A percentile compares a stretch with the other conserved stretches of the same genome.
Evolutionary conservation across 2,329 filamentous ascomycete genomes (phyloP).

Genomic region (Mycocentrospora acerina): DNA sequence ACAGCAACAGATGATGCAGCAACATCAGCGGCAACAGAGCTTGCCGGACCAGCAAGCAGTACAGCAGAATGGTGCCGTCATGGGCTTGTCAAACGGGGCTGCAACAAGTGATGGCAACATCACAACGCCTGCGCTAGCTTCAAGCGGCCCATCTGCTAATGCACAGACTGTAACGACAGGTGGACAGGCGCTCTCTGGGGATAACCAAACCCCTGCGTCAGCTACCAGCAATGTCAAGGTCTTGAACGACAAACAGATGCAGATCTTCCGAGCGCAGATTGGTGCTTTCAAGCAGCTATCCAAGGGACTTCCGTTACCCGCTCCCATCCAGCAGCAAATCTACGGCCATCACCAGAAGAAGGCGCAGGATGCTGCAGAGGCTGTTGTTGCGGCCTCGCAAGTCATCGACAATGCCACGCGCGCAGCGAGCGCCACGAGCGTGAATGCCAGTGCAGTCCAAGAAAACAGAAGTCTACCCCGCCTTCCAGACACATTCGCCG

Average conservation of each 20-base stretch:
- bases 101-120: slow-evolving; percentile 24
- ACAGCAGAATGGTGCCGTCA: slow-evolving; percentile 52
- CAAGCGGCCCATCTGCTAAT: slow-evolving; percentile 24
- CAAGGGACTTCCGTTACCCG: slow-evolving; percentile 81
- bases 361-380: slow-evolving; percentile 41
- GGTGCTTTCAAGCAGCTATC: slow-evolving; percentile 86
- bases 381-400: slow-evolving; percentile 49
- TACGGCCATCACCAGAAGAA: slow-evolving; percentile 72
- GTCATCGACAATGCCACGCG: slow-evolving; percentile 54
- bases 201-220: slow-evolving; percentile 40
- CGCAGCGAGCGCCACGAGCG: slow-evolving; percentile 42
- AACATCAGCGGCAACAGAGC: slow-evolving; percentile 57
- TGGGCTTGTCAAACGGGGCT: slow-evolving; percentile 50
- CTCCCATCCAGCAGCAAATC: slow-evolving; percentile 77
- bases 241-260: slow-evolving; percentile 67
- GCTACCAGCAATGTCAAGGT: slow-evolving; percentile 23
- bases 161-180: slow-evolving; percentile 27
- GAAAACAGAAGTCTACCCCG: slow-evolving; percentile 31
- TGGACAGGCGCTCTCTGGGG: slow-evolving; percentile 38
- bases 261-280: slow-evolving; percentile 80
- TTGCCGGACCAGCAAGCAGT: slow-evolving; percentile 49
- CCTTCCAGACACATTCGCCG: slow-evolving; percentile 57
- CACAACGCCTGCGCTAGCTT: slow-evolving; percentile 17
- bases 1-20: slow-evolving; percentile 55
- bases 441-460: slow-evolving; percentile 42